Percentiles rank a stretch among this genome's conserved stretches.
Conservation (phyloP, 768 basidiomycete species). For the Fistulinella prunicolor region DNA sequence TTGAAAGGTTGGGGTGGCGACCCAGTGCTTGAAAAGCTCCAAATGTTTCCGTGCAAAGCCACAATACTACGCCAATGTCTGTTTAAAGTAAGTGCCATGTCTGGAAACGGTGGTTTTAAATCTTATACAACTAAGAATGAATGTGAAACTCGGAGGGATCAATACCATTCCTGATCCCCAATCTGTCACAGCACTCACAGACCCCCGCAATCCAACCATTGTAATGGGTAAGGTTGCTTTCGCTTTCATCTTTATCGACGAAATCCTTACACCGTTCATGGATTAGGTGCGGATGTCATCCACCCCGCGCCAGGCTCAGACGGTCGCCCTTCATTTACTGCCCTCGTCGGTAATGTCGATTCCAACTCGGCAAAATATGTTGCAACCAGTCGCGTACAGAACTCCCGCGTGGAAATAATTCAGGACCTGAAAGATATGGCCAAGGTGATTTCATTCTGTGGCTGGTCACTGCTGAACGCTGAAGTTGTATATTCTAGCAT, state of each 20-base stretch:
- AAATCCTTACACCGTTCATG: slow-evolving; percentile 2
- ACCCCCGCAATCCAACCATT: slow-evolving; percentile 71
- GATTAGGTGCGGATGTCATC: slow-evolving; percentile 73
- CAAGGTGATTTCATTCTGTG: slow-evolving; percentile 35
- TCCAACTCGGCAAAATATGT: slow-evolving; percentile 70
- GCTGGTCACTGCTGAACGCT: slow-evolving; percentile 6
- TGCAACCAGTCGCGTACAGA: slow-evolving; percentile 61
- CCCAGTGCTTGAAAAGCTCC: slow-evolving; percentile 68
- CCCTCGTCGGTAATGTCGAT: slow-evolving; percentile 79
- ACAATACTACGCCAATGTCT: slow-evolving; percentile 81
- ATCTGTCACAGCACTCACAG: slow-evolving; percentile 62
- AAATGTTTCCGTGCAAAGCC: slow-evolving; percentile 67
- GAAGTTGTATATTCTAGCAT: slow-evolving; percentile 36
- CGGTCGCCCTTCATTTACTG: slow-evolving; percentile 79
- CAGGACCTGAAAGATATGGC: slow-evolving; percentile 66
- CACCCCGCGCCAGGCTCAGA: slow-evolving; percentile 78
- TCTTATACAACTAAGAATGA: slow-evolving; percentile 48
- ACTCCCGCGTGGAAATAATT: slow-evolving; percentile 72
- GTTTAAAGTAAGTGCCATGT: slow-evolving; percentile 56
- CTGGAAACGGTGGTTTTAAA: not conserved
- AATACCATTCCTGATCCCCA: slow-evolving; percentile 72
- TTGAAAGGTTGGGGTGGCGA: slow-evolving; percentile 65
- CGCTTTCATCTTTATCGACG: not conserved
- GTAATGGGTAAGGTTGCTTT: slow-evolving; percentile 58
- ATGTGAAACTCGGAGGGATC: slow-evolving; percentile 82